phyloP scores from a whole-genome alignment of 164 flowering plant genomes.

The Amborella trichopoda region DNA sequence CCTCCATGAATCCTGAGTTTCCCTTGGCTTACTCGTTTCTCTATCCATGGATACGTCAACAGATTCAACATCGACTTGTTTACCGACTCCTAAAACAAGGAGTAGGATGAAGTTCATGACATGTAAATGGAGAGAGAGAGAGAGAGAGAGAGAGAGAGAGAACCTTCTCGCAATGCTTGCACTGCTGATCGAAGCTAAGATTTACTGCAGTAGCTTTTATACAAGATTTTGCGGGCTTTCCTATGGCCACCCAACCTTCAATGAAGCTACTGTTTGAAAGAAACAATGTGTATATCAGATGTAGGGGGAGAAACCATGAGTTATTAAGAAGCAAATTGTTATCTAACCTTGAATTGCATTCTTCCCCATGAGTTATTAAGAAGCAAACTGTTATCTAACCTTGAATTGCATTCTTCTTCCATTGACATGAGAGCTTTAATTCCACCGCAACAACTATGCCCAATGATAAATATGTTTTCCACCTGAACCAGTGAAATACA shows the following conservation, averaged over 20 bases:
- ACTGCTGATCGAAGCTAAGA: constrained; percentile 78
- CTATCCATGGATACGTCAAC: constrained; percentile 84
- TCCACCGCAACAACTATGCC: constrained; percentile 95
- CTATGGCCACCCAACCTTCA: constrained; percentile 57
- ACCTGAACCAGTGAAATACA: constrained; percentile 38
- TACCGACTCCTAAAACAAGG: constrained; percentile 60
- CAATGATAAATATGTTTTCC: constrained; percentile 66
- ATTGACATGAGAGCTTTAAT: constrained; percentile 90
- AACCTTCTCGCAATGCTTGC: constrained; percentile 94
- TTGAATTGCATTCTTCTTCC: constrained; percentile 55
- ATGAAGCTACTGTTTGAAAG: constrained; percentile 40
- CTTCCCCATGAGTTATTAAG: background rate
- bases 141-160: background rate
- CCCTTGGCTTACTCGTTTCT: constrained; percentile 52
- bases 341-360: constrained; percentile 53
- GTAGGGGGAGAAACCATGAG: background rate
- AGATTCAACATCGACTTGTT: constrained; percentile 55
- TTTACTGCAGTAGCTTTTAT: constrained; percentile 47
- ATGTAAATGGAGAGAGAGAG: background rate
- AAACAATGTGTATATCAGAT: background rate
- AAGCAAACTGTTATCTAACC: constrained; percentile 20
- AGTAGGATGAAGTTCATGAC: background rate
- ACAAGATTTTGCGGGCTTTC: constrained; percentile 47
- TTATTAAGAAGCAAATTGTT: background rate
- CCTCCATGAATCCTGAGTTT: constrained; percentile 74